These are phyloP conservation scores for Filobasidium wieringae DNA, from an alignment of 768 basidiomycete genomes.

Conservation along the genomic window DNA sequence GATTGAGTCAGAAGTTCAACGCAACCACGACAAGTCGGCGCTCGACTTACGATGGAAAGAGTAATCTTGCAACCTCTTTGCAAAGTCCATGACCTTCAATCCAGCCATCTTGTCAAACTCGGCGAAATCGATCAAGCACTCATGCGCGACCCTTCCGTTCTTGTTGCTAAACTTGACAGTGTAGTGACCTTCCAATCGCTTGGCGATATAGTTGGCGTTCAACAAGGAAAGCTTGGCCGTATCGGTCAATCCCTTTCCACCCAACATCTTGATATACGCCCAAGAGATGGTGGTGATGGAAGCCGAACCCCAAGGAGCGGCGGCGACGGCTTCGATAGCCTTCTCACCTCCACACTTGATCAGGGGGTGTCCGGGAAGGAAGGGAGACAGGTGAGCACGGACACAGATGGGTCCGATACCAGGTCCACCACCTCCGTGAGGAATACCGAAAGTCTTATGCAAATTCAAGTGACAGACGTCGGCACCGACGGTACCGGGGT, in stretches of 20 bases:
- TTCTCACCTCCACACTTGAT: slow-evolving; percentile 54
- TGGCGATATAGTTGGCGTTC: slow-evolving; percentile 95
- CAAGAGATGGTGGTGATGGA: slow-evolving; percentile 93
- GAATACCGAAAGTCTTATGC: slow-evolving; percentile 97
- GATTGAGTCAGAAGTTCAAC: background rate
- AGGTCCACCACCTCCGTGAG: slow-evolving; percentile 94
- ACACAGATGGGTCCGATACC: slow-evolving; percentile 95
- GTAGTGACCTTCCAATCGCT: slow-evolving; percentile 71
- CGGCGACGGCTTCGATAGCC: slow-evolving; percentile 77
- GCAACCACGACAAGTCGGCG: background rate
- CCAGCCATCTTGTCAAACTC: slow-evolving; percentile 87
- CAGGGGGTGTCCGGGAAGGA: slow-evolving; percentile 79
- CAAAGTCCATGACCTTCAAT: slow-evolving; percentile 83
- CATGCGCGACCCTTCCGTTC: slow-evolving; percentile 88
- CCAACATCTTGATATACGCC: slow-evolving; percentile 99
- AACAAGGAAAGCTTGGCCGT: slow-evolving; percentile 79
- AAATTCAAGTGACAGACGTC: slow-evolving; percentile 97
- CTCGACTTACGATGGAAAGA: slow-evolving; percentile 23
- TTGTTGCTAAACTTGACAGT: slow-evolving; percentile 77
- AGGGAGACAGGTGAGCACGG: slow-evolving; percentile 82
- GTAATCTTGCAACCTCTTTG: slow-evolving; percentile 69
- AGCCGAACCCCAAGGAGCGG: slow-evolving; percentile 86
- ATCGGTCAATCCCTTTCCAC: slow-evolving; percentile 73
- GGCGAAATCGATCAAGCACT: slow-evolving; percentile 83
- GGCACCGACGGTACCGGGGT: slow-evolving; percentile 78